A percentile compares a stretch with the other conserved stretches of the same genome.
Evolutionary conservation across 768 basidiomycete genomes (phyloP).

Genomic region (Trametes gibbosa): DNA sequence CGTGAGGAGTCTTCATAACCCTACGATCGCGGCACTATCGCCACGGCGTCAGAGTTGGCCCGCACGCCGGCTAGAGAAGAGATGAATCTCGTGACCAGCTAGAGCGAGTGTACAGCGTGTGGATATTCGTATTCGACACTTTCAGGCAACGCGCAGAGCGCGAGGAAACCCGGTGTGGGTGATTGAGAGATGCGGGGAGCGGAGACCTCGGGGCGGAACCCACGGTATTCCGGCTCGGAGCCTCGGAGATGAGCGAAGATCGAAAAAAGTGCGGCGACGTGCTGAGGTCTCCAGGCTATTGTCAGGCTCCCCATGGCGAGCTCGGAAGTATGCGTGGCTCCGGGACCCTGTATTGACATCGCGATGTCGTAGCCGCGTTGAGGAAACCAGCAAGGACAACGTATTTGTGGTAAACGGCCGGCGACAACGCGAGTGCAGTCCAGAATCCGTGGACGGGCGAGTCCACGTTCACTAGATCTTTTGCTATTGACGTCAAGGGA

Average conservation of each 20-base stretch:
- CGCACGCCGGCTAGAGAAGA: constrained; percentile 1
- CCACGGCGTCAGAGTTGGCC: constrained; percentile 1
- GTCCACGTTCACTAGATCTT: too few species aligned
- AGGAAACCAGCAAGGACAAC: background rate
- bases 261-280: background rate
- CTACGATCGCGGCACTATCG: background rate
- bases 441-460: too few species aligned
- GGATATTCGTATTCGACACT: too few species aligned
- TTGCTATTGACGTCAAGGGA: too few species aligned
- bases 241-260: constrained; percentile 8
- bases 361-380: background rate
- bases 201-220: constrained; percentile 12
- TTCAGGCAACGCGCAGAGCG: constrained; percentile 3
- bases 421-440: background rate
- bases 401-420: background rate
- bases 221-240: constrained; percentile 12
- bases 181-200: background rate
- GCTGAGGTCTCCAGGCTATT: background rate
- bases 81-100: too few species aligned
- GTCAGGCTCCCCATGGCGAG: background rate
- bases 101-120: too few species aligned
- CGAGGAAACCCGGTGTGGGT: constrained; percentile 2
- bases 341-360: background rate
- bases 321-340: background rate
- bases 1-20: background rate